Percentiles rank a stretch among this genome's conserved stretches.
phyloP scores from a whole-genome alignment of 2,329 filamentous ascomycete species.

The Phialophora verrucosa region DNA sequence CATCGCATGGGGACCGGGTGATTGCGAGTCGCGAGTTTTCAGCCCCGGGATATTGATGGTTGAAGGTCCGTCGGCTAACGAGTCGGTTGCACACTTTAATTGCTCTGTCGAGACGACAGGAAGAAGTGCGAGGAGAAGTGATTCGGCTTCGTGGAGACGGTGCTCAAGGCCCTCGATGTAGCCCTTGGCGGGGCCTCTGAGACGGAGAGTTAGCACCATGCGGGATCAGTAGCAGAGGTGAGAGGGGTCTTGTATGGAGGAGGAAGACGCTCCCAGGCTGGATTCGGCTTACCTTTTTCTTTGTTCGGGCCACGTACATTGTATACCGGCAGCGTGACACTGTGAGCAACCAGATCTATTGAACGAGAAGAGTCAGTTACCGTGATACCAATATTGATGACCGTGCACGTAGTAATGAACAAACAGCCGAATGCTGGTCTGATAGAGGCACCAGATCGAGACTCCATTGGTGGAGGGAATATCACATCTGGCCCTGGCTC shows the following conservation, averaged over 20 bases:
- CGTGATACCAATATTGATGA: conserved; percentile 1
- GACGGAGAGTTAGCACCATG: conserved; percentile 5
- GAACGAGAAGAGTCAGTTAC: conserved; percentile 18
- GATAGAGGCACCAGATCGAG: background rate
- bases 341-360: conserved; percentile 36
- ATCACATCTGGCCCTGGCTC: conserved; percentile 10
- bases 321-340: conserved; percentile 34
- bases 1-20: conserved; percentile 28
- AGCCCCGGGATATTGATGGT: conserved; percentile 14
- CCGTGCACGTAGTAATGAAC: conserved; percentile 8
- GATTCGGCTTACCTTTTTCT: conserved; percentile 32
- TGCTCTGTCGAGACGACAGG: conserved; percentile 45
- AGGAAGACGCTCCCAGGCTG: background rate
- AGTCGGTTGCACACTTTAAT: conserved; percentile 41
- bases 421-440: conserved; percentile 15
- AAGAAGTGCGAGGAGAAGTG: conserved; percentile 47
- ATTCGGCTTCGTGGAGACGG: conserved; percentile 52
- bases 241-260: background rate
- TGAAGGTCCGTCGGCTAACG: conserved; percentile 11
- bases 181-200: conserved; percentile 55
- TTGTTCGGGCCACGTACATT: conserved; percentile 38
- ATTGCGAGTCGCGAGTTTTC: conserved; percentile 33
- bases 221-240: background rate
- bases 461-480: conserved; percentile 16
- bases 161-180: conserved; percentile 54